Conservation (phyloP, 2,329 filamentous ascomycete species). For the Calycina herbarum region DNA sequence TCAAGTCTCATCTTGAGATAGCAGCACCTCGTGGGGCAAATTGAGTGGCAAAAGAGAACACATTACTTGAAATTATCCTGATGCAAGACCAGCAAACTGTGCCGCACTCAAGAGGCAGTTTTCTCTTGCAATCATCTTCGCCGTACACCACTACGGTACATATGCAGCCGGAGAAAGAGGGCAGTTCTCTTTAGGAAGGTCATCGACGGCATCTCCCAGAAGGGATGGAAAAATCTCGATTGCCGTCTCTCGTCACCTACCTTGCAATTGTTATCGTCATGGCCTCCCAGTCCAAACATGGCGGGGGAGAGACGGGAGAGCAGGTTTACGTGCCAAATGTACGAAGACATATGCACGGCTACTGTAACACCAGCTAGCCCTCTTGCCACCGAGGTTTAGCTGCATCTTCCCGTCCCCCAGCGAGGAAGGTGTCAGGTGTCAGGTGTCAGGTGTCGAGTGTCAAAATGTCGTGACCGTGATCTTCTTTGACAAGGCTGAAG, state of each 20-base stretch:
- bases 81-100: neutral
- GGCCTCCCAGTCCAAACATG: neutral
- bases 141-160: neutral
- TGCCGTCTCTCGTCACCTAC: neutral
- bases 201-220: neutral
- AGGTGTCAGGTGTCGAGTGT: slow-evolving; percentile 1
- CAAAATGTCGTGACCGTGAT: neutral
- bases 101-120: neutral
- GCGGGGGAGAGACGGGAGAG: neutral
- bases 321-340: neutral
- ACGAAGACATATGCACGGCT: neutral
- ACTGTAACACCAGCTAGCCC: neutral
- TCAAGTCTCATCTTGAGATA: neutral
- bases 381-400: neutral
- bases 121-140: neutral
- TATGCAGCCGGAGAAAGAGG: neutral
- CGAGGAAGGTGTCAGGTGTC: neutral
- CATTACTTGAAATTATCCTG: neutral
- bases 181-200: neutral
- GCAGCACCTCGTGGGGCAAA: neutral
- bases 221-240: neutral
- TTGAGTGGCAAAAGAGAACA: neutral
- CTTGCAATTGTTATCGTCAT: neutral
- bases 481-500: neutral
- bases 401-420: neutral